Evolutionary conservation across 2,329 filamentous ascomycete species (phyloP), one percentile per base, ranked within the genome.

Genomic region (Coleophoma eucalyptorum): DNA sequence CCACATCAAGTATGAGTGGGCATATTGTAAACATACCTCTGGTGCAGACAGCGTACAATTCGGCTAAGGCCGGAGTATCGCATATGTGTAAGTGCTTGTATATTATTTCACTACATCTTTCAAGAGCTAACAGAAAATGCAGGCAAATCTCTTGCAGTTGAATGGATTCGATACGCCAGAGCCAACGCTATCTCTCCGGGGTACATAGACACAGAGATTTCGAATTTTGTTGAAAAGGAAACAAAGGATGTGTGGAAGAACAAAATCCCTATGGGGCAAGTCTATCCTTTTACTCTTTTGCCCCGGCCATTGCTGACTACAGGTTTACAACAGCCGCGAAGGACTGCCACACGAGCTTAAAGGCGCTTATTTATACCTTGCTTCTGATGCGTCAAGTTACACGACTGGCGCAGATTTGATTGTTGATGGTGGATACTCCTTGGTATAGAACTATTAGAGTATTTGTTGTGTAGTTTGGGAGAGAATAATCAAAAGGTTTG

Each of bases 111-210:
- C 7, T n/a, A n/a, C n/a, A n/a, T n/a, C 33, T 10, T 35, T n/a
- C n/a, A n/a, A n/a, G n/a, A n/a, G n/a, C n/a, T n/a, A n/a, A n/a
- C n/a, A n/a, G n/a, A 35, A n/a, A n/a, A n/a, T n/a, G n/a, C n/a
- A n/a, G n/a, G n/a, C 70, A 89, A 87, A 75, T 89, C 86, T 5
- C 80, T 92, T 18, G 87, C 87, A 37, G 86, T 87, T 50, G 88
- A 93, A 72, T 92, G 88, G 87, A 86, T 87, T 62, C 84, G 87
- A 70, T 78, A 89, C 70, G 61, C 89, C 64, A 83, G 87, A 34
- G 86, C 90, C 63, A 92, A 92, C 78, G 84, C 81, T 69, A 89
- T 91, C 69, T 88, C 84, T 4, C 88, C 88, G 16, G 88, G 88
- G 16, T 91, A 91, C 74, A 90, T 91, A 81, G 86, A 90, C 73